Evolutionary conservation across 192 early-diverging fungal species (phyloP).

Genomic region (Coemansia sp.): DNA sequence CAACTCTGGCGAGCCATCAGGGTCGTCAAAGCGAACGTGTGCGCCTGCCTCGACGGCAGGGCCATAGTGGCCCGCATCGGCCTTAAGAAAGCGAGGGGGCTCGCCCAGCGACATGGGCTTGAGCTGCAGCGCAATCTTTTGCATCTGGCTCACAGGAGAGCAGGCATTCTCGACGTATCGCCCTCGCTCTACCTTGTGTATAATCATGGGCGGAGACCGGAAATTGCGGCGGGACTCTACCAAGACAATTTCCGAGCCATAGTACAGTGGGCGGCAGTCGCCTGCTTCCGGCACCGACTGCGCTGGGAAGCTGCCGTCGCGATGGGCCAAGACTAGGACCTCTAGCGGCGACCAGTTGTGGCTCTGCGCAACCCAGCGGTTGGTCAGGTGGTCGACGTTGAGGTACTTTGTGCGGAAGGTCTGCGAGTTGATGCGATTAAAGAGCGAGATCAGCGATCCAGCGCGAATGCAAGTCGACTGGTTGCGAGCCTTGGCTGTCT

Average conservation of each 20-base stretch:
- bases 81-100: conserved; percentile 32
- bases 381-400: conserved; percentile 55
- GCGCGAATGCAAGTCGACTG: conserved; percentile 72
- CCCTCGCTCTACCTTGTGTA: conserved; percentile 78
- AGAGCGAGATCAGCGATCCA: conserved; percentile 75
- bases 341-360: conserved; percentile 54
- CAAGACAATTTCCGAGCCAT: conserved; percentile 73
- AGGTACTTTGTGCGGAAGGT: conserved; percentile 86
- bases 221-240: conserved; percentile 63
- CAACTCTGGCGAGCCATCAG: conserved; percentile 49
- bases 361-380: conserved; percentile 52
- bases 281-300: neutral
- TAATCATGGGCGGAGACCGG: conserved; percentile 65
- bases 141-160: conserved; percentile 81
- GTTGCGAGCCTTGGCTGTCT: conserved; percentile 81
- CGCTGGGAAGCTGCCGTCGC: conserved; percentile 2
- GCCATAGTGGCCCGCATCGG: conserved; percentile 42
- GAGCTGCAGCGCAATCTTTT: conserved; percentile 70
- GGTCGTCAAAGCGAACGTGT: conserved; percentile 32
- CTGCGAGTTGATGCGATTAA: conserved; percentile 91
- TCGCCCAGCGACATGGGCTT: conserved; percentile 23
- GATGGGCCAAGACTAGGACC: conserved; percentile 27
- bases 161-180: conserved; percentile 60
- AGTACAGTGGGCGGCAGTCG: conserved; percentile 42
- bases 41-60: conserved; percentile 10